A percentile compares a stretch with the other conserved stretches of the same genome.
Conservation (phyloP, 148 eudicot genomes). For the Chenopodium album region DNA sequence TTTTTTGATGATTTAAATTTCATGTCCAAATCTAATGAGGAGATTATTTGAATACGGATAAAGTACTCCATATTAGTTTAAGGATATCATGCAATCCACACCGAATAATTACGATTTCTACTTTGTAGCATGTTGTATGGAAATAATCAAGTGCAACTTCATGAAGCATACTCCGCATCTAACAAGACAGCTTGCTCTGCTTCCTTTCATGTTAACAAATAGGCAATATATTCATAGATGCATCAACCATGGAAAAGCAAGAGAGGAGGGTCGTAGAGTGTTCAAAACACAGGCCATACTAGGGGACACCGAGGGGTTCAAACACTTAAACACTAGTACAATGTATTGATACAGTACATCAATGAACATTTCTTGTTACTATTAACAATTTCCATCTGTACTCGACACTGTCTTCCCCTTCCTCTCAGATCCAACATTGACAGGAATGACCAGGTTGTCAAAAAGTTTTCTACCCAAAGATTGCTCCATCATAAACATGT, state of each 20-base stretch:
- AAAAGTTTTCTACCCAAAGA: constrained; percentile 14
- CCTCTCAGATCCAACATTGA: not conserved
- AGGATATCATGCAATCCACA: too few relatives aligned
- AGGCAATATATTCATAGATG: not conserved
- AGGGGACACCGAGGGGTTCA: too few relatives aligned
- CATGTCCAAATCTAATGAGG: too few relatives aligned
- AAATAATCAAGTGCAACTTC: not conserved
- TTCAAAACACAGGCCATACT: not conserved
- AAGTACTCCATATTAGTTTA: too few relatives aligned
- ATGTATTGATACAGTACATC: not conserved
- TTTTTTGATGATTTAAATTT: too few relatives aligned
- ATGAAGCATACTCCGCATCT: not conserved
- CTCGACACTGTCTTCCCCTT: constrained; percentile 1
- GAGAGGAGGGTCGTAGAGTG: not conserved
- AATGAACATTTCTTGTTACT: not conserved
- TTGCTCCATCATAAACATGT: constrained; percentile 12
- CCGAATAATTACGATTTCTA: too few relatives aligned
- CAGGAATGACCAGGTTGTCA: constrained; percentile 9
- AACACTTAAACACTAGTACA: not conserved
- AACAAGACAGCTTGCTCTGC: not conserved
- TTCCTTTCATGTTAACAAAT: not conserved
- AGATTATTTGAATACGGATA: too few relatives aligned
- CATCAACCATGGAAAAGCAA: not conserved
- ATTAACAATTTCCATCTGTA: not conserved
- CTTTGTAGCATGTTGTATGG: not conserved